Evolutionary conservation across 2,329 filamentous ascomycete species (phyloP), one percentile per base, ranked within the genome.

Genomic region (Alternaria sp.): DNA sequence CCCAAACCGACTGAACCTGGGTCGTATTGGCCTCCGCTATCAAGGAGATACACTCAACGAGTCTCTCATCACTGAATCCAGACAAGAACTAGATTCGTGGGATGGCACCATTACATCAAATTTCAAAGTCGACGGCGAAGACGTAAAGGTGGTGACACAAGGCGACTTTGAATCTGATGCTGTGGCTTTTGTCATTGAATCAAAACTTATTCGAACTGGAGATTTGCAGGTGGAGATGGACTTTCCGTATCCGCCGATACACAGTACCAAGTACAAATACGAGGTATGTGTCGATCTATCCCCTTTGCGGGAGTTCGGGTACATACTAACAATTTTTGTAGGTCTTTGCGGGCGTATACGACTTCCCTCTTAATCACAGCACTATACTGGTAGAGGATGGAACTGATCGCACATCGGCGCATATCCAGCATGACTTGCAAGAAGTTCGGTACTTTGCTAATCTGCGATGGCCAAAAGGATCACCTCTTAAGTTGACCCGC

Each of bases 281-380:
- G 70, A 73, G 58, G 67, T 69, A 5, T 22, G 47, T 44, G 11
- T 39, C 47, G 2, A 7, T 22, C 9, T 20, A 14, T 4, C 18
- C 12, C 7, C 39, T 22, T 41, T 6, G 18, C 3, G 3, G 5
- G 1, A 2, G 39, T 20, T 3, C 3, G 18, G 16, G 7, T 7
- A 6, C 30, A 8, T 20, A 20, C 22, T 59, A n/a, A 54, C 3
- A 12, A 57, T 82, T 61, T 83, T 82, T 14, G 53, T 80, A 85
- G 51, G 83, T 83, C 1, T 86, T 82, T 58, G 83, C 84, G 3
- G 84, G 84, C 2, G 73, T 82, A 4, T 84, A 82, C 68, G 82
- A 84, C 64, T 80, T 79, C 9, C 81, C 82, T 0, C 66, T 71
- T 8, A 78, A 79, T 12, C 83, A 85, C 60, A 78, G 69, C 2